Conservation (phyloP, 2,329 filamentous ascomycete species). For the Exophiala lecanii-corni region DNA sequence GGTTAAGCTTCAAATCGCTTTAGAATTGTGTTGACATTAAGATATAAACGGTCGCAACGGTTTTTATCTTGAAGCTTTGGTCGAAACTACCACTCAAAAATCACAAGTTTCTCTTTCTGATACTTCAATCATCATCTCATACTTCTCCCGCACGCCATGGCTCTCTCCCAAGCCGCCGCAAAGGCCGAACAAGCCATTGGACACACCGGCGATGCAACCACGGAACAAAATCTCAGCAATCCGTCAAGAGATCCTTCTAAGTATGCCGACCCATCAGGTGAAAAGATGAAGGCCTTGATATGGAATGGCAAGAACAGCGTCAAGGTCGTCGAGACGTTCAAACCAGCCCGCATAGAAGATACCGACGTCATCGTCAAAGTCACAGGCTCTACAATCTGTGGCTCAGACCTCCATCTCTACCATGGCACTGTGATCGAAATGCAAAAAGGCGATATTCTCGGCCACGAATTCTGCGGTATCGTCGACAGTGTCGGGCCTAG, state of each 20-base stretch:
- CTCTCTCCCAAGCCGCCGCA: conserved; percentile 63
- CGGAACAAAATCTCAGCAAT: conserved; percentile 64
- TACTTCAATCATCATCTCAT: too few species aligned
- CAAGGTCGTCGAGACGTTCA: conserved; percentile 64
- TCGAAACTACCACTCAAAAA: background rate
- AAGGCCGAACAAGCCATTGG: conserved; percentile 63
- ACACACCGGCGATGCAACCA: conserved; percentile 61
- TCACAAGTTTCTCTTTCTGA: too few species aligned
- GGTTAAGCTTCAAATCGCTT: background rate
- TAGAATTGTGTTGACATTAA: background rate
- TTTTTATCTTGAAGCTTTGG: background rate
- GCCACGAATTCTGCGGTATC: conserved; percentile 53
- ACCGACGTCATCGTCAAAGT: conserved; percentile 76
- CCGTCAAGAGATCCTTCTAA: conserved; percentile 52
- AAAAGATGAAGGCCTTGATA: conserved; percentile 72
- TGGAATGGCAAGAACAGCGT: conserved; percentile 83
- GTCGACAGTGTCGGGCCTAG: conserved; percentile 52
- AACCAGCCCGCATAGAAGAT: conserved; percentile 67
- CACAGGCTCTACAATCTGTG: conserved; percentile 61
- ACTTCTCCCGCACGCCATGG: conserved; percentile 40
- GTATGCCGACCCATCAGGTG: conserved; percentile 47
- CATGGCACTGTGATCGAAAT: conserved; percentile 54
- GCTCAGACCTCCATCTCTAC: conserved; percentile 53
- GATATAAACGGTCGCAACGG: background rate
- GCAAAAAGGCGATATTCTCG: conserved; percentile 62